Conservation (phyloP, 192 early-diverging fungal species). For the Coemansia sp. region DNA sequence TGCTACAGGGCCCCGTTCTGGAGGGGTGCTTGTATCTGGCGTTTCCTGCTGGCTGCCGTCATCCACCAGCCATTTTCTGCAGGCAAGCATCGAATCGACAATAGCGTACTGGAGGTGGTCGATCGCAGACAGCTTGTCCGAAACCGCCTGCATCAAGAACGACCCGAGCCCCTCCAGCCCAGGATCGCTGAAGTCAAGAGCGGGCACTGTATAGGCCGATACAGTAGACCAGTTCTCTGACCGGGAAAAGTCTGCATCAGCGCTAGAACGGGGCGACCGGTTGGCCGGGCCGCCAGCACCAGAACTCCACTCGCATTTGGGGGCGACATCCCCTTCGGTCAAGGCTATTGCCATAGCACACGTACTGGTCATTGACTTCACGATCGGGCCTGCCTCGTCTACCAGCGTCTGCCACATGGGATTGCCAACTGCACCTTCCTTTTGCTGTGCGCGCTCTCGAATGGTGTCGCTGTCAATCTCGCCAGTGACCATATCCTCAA, state of each 20-base stretch:
- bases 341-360: conserved; percentile 19
- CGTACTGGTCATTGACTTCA: conserved; percentile 10
- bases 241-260: conserved; percentile 18
- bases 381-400: not conserved
- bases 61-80: conserved; percentile 29
- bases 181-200: conserved; percentile 4
- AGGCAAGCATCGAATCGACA: conserved; percentile 28
- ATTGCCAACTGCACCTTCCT: conserved; percentile 8
- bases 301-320: conserved; percentile 10
- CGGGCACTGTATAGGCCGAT: conserved; percentile 6
- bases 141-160: conserved; percentile 6
- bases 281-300: not conserved
- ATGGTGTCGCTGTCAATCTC: conserved; percentile 7
- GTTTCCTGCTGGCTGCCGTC: no score
- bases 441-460: conserved; percentile 5
- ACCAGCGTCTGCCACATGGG: conserved; percentile 21
- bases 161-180: conserved; percentile 8
- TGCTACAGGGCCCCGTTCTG: no score
- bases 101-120: conserved; percentile 35
- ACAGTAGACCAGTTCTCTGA: conserved; percentile 23
- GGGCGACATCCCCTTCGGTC: conserved; percentile 12
- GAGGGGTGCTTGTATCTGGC: no score
- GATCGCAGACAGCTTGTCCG: conserved; percentile 20
- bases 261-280: not conserved
- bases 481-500: conserved; percentile 21